Percentiles rank a stretch among this genome's conserved stretches.
Evolutionary conservation across 169 alveolate genomes (phyloP).

Genomic region (Cryptosporidium ryanae): DNA sequence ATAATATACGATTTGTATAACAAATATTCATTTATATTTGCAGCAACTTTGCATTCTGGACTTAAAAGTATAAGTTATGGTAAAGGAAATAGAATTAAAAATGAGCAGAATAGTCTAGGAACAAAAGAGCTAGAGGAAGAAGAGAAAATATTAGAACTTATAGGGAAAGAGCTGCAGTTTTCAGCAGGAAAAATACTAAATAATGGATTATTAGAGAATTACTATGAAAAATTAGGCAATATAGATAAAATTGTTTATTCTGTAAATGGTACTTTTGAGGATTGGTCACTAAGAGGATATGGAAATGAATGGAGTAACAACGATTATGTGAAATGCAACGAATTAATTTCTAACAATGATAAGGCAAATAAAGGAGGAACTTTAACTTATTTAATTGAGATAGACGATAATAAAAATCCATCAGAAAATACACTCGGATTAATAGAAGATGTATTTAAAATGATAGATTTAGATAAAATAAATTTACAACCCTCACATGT

Average conservation of each 20-base stretch:
- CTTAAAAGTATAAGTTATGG: constrained; percentile 59
- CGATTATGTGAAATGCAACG: constrained; percentile 16
- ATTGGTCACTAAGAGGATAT: constrained; percentile 55
- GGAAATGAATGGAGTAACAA: neutral
- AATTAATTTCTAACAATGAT: neutral
- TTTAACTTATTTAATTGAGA: constrained; percentile 55
- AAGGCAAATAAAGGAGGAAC: constrained; percentile 41
- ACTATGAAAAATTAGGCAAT: constrained; percentile 16
- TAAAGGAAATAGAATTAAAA: neutral
- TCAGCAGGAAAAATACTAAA: constrained; percentile 39
- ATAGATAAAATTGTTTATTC: constrained; percentile 46
- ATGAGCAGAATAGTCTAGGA: neutral
- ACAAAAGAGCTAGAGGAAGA: neutral
- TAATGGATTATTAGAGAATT: neutral
- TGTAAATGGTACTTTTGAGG: constrained; percentile 65
- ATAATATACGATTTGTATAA: constrained; percentile 50
- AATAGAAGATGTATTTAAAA: constrained; percentile 15
- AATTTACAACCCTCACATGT: constrained; percentile 42
- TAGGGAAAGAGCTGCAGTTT: constrained; percentile 36
- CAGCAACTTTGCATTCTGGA: constrained; percentile 56
- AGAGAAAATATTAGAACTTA: constrained; percentile 16
- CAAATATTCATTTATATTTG: constrained; percentile 30
- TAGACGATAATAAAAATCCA: constrained; percentile 25
- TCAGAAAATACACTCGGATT: constrained; percentile 6
- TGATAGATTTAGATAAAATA: constrained; percentile 28